phyloP scores from a whole-genome alignment of 331 rosid species.

The Rosa hybrid region DNA sequence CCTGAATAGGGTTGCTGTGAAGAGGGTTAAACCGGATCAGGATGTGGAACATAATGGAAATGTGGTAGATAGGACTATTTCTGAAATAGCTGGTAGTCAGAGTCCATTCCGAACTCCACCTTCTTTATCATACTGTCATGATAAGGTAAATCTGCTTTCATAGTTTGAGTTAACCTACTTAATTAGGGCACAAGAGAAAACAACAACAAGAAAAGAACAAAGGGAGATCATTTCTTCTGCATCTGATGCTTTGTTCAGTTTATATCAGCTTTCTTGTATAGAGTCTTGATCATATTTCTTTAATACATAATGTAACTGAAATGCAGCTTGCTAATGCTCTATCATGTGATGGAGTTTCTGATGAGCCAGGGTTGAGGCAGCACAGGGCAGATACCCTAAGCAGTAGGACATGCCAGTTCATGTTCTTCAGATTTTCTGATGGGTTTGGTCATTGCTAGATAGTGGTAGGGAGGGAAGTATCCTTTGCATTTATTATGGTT shows the following conservation, averaged over 20 bases:
- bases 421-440: too few relatives aligned
- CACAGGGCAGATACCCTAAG: too few relatives aligned
- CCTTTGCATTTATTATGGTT: too few relatives aligned
- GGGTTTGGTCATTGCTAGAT: too few relatives aligned
- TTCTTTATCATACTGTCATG: conserved; percentile 61
- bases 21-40: conserved; percentile 48
- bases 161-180: neutral
- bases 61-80: conserved; percentile 29
- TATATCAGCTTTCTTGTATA: neutral
- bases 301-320: conserved; percentile 28
- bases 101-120: conserved; percentile 96
- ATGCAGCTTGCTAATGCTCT: conserved; percentile 50
- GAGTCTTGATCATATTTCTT: conserved; percentile 23
- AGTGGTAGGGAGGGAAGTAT: too few relatives aligned
- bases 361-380: conserved; percentile 52
- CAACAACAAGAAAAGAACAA: neutral
- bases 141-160: conserved; percentile 53
- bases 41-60: conserved; percentile 32
- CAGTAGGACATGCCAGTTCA: too few relatives aligned
- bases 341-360: conserved; percentile 41
- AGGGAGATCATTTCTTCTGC: neutral
- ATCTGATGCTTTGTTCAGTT: conserved; percentile 2
- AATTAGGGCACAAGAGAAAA: neutral
- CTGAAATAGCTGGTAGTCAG: conserved; percentile 36
- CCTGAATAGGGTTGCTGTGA: conserved; percentile 44